Conservation (phyloP, 23 red algal genomes). For the Agarophyton chilense region DNA sequence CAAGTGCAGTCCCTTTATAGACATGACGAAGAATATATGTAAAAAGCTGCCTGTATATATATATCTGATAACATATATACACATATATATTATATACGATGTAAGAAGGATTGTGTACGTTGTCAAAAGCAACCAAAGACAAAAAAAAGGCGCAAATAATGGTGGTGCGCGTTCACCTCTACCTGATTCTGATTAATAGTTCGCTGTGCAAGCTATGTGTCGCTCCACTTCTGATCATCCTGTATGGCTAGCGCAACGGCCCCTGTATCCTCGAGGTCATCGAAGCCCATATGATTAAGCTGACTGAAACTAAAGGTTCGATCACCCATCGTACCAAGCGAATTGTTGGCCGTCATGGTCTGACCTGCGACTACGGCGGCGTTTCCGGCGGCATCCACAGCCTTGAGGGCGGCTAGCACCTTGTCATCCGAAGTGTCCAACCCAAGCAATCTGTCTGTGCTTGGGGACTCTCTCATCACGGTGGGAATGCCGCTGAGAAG, state of each 20-base stretch:
- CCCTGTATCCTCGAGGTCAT: conserved; percentile 57
- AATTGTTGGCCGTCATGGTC: conserved; percentile 29
- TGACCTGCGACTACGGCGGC: conserved; percentile 22
- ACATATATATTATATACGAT: background rate
- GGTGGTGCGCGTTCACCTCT: conserved; percentile 5
- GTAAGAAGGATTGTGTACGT: conserved; percentile 17
- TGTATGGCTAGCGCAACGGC: conserved; percentile 49
- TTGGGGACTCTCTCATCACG: conserved; percentile 70
- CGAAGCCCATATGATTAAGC: conserved; percentile 62
- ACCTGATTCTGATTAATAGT: background rate
- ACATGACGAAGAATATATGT: conserved; percentile 30
- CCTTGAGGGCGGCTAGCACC: conserved; percentile 39
- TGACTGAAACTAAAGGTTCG: conserved; percentile 70
- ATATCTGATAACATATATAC: conserved; percentile 32
- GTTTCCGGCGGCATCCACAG: conserved; percentile 21
- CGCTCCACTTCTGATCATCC: conserved; percentile 59
- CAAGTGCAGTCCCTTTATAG: conserved; percentile 30
- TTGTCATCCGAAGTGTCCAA: conserved; percentile 51
- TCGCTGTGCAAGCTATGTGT: conserved; percentile 25
- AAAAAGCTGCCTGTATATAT: conserved; percentile 25
- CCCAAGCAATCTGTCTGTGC: conserved; percentile 64
- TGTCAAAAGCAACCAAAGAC: conserved; percentile 17
- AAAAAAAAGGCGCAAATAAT: background rate
- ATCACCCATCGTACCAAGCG: conserved; percentile 55
- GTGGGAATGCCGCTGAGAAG: conserved; percentile 72